Evolutionary conservation across 2,329 filamentous ascomycete genomes (phyloP).

Genomic region (Pseudogymnoascus sp.): DNA sequence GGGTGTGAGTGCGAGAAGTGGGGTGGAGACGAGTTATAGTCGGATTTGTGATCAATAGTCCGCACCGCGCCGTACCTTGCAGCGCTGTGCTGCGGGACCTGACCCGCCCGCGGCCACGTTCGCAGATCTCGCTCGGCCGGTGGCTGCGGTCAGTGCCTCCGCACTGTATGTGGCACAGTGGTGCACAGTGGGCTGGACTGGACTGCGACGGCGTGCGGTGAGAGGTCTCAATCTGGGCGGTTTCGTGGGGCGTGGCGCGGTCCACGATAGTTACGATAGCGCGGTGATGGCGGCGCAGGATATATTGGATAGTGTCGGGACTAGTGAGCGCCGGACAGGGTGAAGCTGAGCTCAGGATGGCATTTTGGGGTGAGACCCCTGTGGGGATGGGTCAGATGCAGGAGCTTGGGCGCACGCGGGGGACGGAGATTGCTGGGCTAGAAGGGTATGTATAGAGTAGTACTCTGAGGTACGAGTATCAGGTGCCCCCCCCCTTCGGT

Average conservation of each 20-base stretch:
- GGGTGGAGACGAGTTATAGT: background rate
- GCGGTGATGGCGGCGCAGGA: background rate
- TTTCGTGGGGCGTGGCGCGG: background rate
- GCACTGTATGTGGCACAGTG: background rate
- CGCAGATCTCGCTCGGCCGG: background rate
- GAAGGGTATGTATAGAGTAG: background rate
- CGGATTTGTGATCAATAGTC: slow-evolving; percentile 5
- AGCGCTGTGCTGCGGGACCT: background rate
- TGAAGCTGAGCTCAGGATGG: slow-evolving; percentile 4
- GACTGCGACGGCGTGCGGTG: background rate
- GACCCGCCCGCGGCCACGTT: slow-evolving; percentile 5
- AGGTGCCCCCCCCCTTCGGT: background rate
- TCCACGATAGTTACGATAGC: slow-evolving; percentile 2
- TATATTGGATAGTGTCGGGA: background rate
- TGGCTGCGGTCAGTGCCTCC: background rate
- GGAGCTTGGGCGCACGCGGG: slow-evolving; percentile 2
- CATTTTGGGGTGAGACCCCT: slow-evolving; percentile 3
- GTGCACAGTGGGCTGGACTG: background rate
- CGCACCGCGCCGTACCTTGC: slow-evolving; percentile 4
- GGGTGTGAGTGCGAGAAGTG: background rate
- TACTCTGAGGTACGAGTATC: background rate
- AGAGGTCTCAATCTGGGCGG: background rate
- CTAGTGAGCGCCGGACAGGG: background rate
- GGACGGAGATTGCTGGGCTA: slow-evolving; percentile 5
- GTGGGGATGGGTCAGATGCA: slow-evolving; percentile 1